These are phyloP conservation scores for Tritrichomonas foetus DNA, from an alignment of 208 protist genomes.

Conservation along the genomic window DNA sequence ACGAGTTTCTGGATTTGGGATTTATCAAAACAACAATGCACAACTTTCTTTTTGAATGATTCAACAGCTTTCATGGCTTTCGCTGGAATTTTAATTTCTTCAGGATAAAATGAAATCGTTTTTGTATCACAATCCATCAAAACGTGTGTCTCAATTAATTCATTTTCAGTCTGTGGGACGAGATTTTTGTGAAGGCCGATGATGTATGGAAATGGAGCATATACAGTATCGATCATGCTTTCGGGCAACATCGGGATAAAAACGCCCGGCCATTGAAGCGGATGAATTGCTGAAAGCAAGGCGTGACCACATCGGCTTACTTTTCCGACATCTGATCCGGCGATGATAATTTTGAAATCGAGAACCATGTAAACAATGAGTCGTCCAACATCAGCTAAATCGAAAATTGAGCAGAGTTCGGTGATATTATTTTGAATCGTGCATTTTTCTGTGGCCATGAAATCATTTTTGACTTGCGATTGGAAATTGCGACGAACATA, in stretches of 20 bases:
- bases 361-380: not conserved
- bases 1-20: too few relatives aligned
- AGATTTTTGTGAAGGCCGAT: not conserved
- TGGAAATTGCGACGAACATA: not conserved
- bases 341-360: not conserved
- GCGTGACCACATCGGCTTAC: not conserved
- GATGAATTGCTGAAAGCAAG: not conserved
- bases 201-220: conserved; percentile 29
- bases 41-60: too few relatives aligned
- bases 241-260: not conserved
- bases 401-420: not conserved
- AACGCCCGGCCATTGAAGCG: not conserved
- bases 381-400: not conserved
- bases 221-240: not conserved
- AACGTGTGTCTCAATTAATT: not conserved
- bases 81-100: too few relatives aligned
- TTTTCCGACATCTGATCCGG: not conserved
- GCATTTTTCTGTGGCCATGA: not conserved
- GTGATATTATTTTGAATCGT: not conserved
- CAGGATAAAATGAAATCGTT: too few relatives aligned
- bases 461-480: not conserved
- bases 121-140: not conserved
- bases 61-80: too few relatives aligned
- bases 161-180: too few relatives aligned
- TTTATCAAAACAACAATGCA: too few relatives aligned